These are phyloP conservation scores for Aphanomyces astaci DNA, from an alignment of 352 stramenopile species.

Conservation along the genomic window DNA sequence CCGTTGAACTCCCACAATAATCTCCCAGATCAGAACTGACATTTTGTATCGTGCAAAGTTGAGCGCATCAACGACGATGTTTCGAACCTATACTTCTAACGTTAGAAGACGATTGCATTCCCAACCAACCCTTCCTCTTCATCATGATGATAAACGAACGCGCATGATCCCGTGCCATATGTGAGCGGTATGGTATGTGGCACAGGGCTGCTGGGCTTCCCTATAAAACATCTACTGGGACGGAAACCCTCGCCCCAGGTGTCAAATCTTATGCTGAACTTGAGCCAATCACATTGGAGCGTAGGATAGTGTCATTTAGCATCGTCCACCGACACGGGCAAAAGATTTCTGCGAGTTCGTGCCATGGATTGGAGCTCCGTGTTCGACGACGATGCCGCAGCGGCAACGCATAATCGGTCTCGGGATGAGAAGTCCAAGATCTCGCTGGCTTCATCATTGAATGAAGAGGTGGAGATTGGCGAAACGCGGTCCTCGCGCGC, in stretches of 20 bases:
- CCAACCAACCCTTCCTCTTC: too few species aligned
- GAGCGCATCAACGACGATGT: too few species aligned
- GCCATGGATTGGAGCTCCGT: constrained; percentile 1
- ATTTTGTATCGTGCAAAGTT: too few species aligned
- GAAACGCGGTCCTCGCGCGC: constrained; percentile 67
- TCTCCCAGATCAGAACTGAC: too few species aligned
- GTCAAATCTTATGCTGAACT: not conserved
- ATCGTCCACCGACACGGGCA: too few species aligned
- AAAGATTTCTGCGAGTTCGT: not conserved
- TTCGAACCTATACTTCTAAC: too few species aligned
- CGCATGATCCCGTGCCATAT: too few species aligned
- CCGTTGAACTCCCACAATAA: too few species aligned
- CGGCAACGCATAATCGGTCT: not conserved
- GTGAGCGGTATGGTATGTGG: too few species aligned
- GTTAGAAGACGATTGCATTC: too few species aligned
- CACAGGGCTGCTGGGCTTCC: too few species aligned
- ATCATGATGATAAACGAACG: too few species aligned
- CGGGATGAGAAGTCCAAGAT: not conserved
- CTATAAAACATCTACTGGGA: not conserved
- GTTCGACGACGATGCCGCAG: not conserved
- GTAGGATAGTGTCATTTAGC: not conserved
- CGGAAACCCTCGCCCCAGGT: not conserved
- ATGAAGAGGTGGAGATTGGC: constrained; percentile 38
- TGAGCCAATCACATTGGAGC: not conserved
- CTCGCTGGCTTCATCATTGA: not conserved